These are phyloP conservation scores for Tilletia caries DNA, from an alignment of 1,284 basidiomycete species.

Conservation along the genomic window DNA sequence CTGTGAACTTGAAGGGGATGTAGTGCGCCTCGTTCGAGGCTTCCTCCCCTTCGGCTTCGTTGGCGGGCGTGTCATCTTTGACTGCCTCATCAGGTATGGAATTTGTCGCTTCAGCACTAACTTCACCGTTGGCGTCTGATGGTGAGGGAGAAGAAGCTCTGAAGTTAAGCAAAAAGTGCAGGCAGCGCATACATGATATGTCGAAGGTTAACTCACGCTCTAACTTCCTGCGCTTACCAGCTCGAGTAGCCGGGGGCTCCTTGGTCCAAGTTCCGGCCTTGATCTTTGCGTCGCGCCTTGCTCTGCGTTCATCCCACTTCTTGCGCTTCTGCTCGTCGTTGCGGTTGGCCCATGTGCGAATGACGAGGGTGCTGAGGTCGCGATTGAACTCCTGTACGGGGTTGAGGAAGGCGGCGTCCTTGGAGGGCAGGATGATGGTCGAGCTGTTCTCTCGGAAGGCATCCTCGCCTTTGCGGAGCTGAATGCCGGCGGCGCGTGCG, in stretches of 20 bases:
- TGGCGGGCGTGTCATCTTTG: too few species aligned
- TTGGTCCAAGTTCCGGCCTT: slow-evolving; percentile 28
- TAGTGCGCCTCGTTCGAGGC: slow-evolving; percentile 56
- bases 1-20: slow-evolving; percentile 66
- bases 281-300: slow-evolving; percentile 24
- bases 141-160: neutral
- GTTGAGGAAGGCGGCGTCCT: slow-evolving; percentile 72
- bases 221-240: slow-evolving; percentile 8
- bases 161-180: too few species aligned
- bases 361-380: slow-evolving; percentile 84
- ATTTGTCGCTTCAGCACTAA: slow-evolving; percentile 16
- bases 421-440: slow-evolving; percentile 49
- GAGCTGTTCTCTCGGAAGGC: slow-evolving; percentile 50
- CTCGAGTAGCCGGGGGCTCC: neutral
- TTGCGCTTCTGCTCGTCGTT: slow-evolving; percentile 67
- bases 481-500: slow-evolving; percentile 38
- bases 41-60: neutral
- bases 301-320: slow-evolving; percentile 60
- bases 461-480: slow-evolving; percentile 35
- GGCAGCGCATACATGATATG: too few species aligned
- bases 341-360: slow-evolving; percentile 77
- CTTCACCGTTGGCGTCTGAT: neutral
- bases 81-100: neutral
- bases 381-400: slow-evolving; percentile 98
- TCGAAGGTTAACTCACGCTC: too few species aligned